Percentiles rank a stretch among this genome's conserved stretches.
These are phyloP conservation scores for Stephania japonica DNA, from an alignment of 164 flowering plant genomes.

Conservation along the genomic window DNA sequence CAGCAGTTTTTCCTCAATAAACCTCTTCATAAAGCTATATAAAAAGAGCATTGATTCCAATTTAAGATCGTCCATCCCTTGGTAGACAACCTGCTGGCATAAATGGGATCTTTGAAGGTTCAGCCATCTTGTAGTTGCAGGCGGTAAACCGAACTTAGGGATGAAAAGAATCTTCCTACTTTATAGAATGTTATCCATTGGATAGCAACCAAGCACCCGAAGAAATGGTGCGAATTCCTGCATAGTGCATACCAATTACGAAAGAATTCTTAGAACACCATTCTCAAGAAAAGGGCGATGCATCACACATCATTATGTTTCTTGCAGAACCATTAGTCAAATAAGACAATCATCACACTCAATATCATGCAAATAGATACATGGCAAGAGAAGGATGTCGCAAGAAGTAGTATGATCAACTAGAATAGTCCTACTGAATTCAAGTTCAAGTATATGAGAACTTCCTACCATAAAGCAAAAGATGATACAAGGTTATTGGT, in stretches of 20 bases:
- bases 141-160: slow-evolving; percentile 2
- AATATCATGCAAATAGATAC: too few species aligned
- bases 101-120: neutral
- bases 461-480: neutral
- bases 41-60: neutral
- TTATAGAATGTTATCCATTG: slow-evolving; percentile 41
- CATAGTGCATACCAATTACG: slow-evolving; percentile 23
- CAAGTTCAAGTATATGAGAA: neutral
- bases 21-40: neutral
- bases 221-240: slow-evolving; percentile 55
- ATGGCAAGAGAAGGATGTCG: neutral
- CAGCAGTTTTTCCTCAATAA: neutral
- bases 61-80: neutral
- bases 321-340: too few species aligned
- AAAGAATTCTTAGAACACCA: neutral
- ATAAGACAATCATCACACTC: too few species aligned
- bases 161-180: neutral
- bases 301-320: too few species aligned
- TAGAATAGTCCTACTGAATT: neutral
- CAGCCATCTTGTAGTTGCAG: neutral
- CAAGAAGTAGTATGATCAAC: too few species aligned
- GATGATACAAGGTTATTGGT: neutral
- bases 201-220: slow-evolving; percentile 60
- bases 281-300: neutral
- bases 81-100: neutral